phyloP scores from a whole-genome alignment of 2,329 filamentous ascomycete species.

The Paraphaeosphaeria minitans region DNA sequence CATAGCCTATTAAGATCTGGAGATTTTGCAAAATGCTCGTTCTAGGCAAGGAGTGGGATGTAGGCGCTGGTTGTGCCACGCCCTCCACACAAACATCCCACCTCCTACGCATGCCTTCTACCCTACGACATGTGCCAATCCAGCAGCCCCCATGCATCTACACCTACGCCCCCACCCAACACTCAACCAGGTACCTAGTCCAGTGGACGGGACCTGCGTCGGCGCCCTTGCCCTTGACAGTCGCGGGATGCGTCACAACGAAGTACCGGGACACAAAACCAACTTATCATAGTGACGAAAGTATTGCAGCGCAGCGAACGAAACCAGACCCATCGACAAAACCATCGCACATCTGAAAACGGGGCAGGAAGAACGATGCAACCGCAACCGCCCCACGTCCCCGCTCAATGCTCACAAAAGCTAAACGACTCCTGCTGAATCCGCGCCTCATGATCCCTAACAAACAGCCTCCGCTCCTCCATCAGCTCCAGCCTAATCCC shows the following conservation, averaged over 20 bases:
- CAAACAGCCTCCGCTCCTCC: slow-evolving; percentile 16
- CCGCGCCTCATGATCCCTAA: slow-evolving; percentile 10
- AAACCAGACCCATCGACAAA: too few species aligned
- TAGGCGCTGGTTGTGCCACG: too few species aligned
- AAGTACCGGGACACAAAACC: background rate
- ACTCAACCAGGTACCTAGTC: too few species aligned
- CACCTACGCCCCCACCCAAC: background rate
- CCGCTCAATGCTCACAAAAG: slow-evolving; percentile 22
- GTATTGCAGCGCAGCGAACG: background rate
- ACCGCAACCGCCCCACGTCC: too few species aligned
- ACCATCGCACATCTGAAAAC: too few species aligned
- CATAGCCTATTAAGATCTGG: too few species aligned
- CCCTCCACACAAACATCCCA: too few species aligned
- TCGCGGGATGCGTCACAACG: background rate
- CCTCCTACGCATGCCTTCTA: too few species aligned
- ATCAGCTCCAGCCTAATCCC: slow-evolving; percentile 20
- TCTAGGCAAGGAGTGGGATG: too few species aligned
- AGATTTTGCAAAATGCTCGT: too few species aligned
- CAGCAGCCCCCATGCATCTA: background rate
- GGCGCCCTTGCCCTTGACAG: background rate
- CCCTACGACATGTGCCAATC: too few species aligned
- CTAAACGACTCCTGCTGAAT: slow-evolving; percentile 10
- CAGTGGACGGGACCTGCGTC: background rate
- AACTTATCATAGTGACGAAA: background rate
- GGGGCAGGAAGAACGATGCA: too few species aligned